Conservation (phyloP, 2,329 filamentous ascomycete species). For the Penicillium brasilianum region DNA sequence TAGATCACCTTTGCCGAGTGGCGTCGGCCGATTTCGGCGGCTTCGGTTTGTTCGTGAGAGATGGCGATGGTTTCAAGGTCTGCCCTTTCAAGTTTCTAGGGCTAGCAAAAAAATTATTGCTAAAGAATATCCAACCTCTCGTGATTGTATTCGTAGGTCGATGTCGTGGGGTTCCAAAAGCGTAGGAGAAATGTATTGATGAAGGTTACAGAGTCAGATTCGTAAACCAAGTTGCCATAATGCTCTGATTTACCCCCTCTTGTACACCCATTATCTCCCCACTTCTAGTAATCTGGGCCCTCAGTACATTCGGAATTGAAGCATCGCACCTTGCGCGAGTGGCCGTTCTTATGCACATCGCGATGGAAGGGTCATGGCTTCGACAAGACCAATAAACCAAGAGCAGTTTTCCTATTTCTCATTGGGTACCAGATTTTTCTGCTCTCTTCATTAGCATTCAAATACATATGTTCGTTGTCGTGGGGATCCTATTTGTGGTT, state of each 20-base stretch:
- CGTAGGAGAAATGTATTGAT: neutral
- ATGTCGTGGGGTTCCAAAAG: neutral
- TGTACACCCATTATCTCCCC: neutral
- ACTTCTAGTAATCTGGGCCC: neutral
- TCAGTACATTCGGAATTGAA: neutral
- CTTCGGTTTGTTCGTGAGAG: neutral
- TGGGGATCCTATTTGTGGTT: conserved; percentile 2
- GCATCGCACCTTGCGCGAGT: conserved; percentile 8
- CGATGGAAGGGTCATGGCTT: neutral
- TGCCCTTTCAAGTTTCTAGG: neutral
- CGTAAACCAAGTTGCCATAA: neutral
- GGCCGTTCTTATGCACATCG: neutral
- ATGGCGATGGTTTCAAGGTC: neutral
- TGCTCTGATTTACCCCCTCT: neutral
- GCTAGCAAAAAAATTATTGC: neutral
- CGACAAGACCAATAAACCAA: neutral
- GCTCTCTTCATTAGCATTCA: neutral
- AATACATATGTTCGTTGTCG: neutral
- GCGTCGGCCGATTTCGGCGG: too few species aligned
- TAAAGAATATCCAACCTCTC: neutral
- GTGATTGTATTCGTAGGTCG: neutral
- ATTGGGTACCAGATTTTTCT: neutral
- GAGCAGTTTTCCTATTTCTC: neutral
- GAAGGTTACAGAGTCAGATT: neutral
- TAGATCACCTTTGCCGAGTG: neutral